Evolutionary conservation across 2,329 filamentous ascomycete genomes (phyloP), one percentile per base, ranked within the genome.

Genomic region (Talaromyces amestolkiae): DNA sequence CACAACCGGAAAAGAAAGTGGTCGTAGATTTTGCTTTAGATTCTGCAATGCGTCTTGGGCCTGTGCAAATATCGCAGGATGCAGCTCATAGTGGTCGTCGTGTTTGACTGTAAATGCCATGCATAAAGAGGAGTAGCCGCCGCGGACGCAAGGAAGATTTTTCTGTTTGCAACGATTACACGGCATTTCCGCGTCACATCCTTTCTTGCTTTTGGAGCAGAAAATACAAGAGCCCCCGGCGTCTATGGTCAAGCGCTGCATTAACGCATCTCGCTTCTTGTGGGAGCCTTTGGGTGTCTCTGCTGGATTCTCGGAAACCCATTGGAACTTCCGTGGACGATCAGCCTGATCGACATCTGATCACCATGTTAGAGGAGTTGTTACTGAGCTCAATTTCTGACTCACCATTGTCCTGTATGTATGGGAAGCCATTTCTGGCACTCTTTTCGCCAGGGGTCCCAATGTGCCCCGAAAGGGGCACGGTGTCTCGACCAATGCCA

Each of bases 151-250:
- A 13, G 66, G 53, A 22, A 63, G 63, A 3, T 33, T n/a, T 15
- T 64, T 65, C 15, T 51, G 49, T 17, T n/a, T 37, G 64, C 74
- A 75, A 2, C 54, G 41, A 8, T 53, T 22, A 31, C 75, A 76
- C 13, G 70, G 67, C 22, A 61, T 60, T 8, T 54, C 45, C 7
- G 66, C 49, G 13, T 65, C 69, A 56, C 75, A 76, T 35, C 62
- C 66, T 41, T 75, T 75, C 67, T 72, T 75, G 9, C 65, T 71
- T n/a, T 69, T 68, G 60, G 68, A 68, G 58, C 75, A 76, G 59
- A 68, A 70, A n/a, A 70, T 27, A 63, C 75, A 76, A 17, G 73
- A 68, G 27, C 74, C 74, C 2, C 74, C 74, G 27, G 61, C 63
- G 27, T 65, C 62, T 58, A 67, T 74, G 47, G 75, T 49, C 56